Base-by-base conservation (phyloP, 2,329 filamentous ascomycete species). In the Pyricularia grisea region DNA sequence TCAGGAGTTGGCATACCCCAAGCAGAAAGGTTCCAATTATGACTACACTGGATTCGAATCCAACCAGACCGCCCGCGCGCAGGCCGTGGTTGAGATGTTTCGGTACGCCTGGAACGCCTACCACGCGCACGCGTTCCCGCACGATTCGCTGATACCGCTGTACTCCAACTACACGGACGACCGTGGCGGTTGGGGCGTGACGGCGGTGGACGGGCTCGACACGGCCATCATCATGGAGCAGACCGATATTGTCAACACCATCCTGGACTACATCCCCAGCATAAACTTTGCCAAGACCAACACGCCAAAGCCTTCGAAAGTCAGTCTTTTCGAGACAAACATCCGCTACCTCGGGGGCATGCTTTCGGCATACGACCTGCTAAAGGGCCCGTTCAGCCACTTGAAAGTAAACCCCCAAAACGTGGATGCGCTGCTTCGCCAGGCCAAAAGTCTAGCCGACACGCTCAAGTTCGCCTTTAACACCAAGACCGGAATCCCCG, bases 271-370 rank as follows among this genome's bases (percentile, higher is more conserved):
- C 42, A 14, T 55, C 20, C 20, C 20, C 42, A 55, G 79, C 0
- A 90, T 96, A 74, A 82, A 96, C 77, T 97, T 92, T 75, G 84
- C 84, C 61, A 80, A 82, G 14, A 91, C 90, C 0, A 74, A 82
- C 2, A 78, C 82, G 1, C 42, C 42, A 9, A 55, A n/a, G 42
- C 42, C 42, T 6, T n/a, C 42, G 9, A 78, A 82, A 10, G 88
- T 97, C 66, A 94, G 90, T 50, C 79, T 97, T 9, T 97, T 97
- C 74, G 93, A 97, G 79, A 96, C 92, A 0, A 97, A 92, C 0
- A 97, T 97, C 75, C 89, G 93, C 31, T 97, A 97, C 74, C 80
- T 97, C 0, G 93, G 87, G 11, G 93, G 93, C 17, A 81, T 75
- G 14, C 63, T 75, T 0, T 67, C 72, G 0, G 73, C 73, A 3